Percentiles rank a stretch among this genome's conserved stretches.
phyloP scores from a whole-genome alignment of 805 yeast species.

The Wickerhamomyces mucosus region DNA sequence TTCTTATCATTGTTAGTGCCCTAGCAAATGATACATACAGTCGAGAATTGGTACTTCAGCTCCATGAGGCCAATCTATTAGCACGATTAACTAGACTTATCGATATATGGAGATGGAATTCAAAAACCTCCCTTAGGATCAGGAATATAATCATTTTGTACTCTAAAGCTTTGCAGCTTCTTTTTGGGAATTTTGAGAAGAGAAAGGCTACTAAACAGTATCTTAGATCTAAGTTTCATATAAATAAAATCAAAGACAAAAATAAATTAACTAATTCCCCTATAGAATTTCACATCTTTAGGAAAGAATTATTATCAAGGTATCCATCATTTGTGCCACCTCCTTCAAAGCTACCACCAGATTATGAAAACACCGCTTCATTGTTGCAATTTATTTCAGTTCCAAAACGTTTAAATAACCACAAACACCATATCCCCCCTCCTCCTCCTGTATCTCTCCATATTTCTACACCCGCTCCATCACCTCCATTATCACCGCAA shows the following conservation, averaged over 20 bases:
- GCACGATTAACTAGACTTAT: conserved; percentile 36
- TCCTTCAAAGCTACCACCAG: conserved; percentile 34
- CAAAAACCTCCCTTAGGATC: conserved; percentile 34
- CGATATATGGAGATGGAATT: conserved; percentile 60
- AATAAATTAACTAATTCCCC: conserved; percentile 54
- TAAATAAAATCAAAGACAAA: conserved; percentile 19
- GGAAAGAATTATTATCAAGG: conserved; percentile 63
- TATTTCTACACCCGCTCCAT: conserved; percentile 83
- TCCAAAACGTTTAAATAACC: conserved; percentile 37
- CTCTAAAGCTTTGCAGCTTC: conserved; percentile 44
- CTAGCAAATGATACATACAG: no score
- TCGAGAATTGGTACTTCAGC: no score
- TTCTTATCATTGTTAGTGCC: no score
- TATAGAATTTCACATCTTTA: conserved; percentile 71
- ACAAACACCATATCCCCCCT: conserved; percentile 31
- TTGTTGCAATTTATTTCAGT: conserved; percentile 50
- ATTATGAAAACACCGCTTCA: conserved; percentile 40
- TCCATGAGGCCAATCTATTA: conserved; percentile 33
- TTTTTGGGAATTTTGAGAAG: conserved; percentile 48
- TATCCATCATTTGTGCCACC: conserved; percentile 65
- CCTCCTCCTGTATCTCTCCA: conserved; percentile 51
- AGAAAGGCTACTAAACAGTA: conserved; percentile 36
- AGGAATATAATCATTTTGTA: conserved; percentile 46
- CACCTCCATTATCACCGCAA: conserved; percentile 43
- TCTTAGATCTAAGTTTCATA: conserved; percentile 31